phyloP scores from a whole-genome alignment of 78 protist genomes.

The Polysphondylium violaceum region DNA sequence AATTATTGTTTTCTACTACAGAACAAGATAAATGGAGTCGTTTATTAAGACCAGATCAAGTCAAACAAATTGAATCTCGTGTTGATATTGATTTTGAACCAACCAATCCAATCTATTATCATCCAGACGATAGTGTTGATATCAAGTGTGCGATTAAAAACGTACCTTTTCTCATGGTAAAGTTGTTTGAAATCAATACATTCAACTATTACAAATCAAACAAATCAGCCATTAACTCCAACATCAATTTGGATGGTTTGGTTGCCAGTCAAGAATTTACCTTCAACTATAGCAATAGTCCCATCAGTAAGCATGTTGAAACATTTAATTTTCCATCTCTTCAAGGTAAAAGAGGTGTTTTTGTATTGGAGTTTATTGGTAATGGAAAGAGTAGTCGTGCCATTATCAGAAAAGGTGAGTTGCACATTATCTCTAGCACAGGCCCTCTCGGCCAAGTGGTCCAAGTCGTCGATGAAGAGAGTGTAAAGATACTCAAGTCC shows the following conservation, averaged over 20 bases:
- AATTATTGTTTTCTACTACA: not conserved
- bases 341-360: slow-evolving; percentile 65
- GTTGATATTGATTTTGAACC: slow-evolving; percentile 68
- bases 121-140: slow-evolving; percentile 56
- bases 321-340: slow-evolving; percentile 45
- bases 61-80: slow-evolving; percentile 8
- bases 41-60: not conserved
- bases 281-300: slow-evolving; percentile 21
- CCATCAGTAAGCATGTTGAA: slow-evolving; percentile 21
- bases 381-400: slow-evolving; percentile 72
- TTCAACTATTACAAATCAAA: slow-evolving; percentile 55
- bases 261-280: slow-evolving; percentile 47
- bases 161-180: slow-evolving; percentile 45
- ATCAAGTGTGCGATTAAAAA: slow-evolving; percentile 57
- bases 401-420: slow-evolving; percentile 47
- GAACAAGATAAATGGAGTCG: slow-evolving; percentile 54
- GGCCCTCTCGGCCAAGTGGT: slow-evolving; percentile 32
- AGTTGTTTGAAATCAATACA: slow-evolving; percentile 74
- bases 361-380: slow-evolving; percentile 75
- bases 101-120: slow-evolving; percentile 20
- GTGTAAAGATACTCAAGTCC: slow-evolving; percentile 23
- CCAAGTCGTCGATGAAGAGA: slow-evolving; percentile 61
- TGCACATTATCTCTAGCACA: not conserved
- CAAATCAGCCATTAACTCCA: not conserved
- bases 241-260: slow-evolving; percentile 74